Evolutionary conservation across 306 rosid genomes (phyloP).

Genomic region (Corylus americana): DNA sequence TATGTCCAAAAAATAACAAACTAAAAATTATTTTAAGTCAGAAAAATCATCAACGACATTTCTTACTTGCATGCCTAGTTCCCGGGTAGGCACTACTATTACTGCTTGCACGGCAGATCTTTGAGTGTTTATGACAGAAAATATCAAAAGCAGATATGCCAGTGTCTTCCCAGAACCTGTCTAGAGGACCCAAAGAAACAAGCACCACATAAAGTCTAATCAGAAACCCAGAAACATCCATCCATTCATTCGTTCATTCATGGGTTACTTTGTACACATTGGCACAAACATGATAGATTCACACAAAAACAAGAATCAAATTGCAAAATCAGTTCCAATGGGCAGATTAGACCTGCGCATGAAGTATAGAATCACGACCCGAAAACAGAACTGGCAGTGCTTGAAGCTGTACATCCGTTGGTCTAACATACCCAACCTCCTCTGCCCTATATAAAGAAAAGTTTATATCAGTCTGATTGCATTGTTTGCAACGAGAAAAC

Average conservation of each 20-base stretch:
- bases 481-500: background rate
- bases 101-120: constrained; percentile 80
- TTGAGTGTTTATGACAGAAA: constrained; percentile 50
- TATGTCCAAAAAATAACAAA: too few relatives aligned
- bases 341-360: constrained; percentile 75
- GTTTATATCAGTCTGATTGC: background rate
- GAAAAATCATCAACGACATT: constrained; percentile 11
- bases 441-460: constrained; percentile 55
- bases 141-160: constrained; percentile 75
- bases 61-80: constrained; percentile 94
- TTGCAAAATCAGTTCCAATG: background rate
- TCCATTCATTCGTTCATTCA: background rate
- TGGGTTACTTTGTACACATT: background rate
- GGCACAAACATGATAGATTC: background rate
- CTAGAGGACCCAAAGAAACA: constrained; percentile 52
- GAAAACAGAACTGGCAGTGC: constrained; percentile 74
- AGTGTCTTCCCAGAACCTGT: constrained; percentile 99
- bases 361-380: constrained; percentile 77
- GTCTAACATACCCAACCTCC: constrained; percentile 72
- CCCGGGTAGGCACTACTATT: constrained; percentile 90
- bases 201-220: constrained; percentile 16
- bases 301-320: background rate
- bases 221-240: background rate
- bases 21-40: background rate
- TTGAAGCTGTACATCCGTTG: constrained; percentile 71